phyloP scores from a whole-genome alignment of 2,329 filamentous ascomycete genomes.

The Hypoxylon sp. region DNA sequence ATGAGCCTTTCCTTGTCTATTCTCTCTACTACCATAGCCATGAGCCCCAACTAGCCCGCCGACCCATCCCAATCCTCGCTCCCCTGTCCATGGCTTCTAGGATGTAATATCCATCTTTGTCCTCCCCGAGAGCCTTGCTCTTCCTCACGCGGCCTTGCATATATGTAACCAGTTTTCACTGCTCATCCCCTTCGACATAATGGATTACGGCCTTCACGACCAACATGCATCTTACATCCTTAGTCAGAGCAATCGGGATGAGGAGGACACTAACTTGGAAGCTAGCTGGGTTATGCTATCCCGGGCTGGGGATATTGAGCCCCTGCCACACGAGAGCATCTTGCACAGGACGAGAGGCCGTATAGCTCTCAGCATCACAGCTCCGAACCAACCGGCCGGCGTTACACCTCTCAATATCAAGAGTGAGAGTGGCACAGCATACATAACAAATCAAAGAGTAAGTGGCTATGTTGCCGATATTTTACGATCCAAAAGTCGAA shows the following conservation, averaged over 20 bases:
- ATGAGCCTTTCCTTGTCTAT: slow-evolving; percentile 39
- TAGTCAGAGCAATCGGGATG: slow-evolving; percentile 49
- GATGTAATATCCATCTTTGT: slow-evolving; percentile 34
- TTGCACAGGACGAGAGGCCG: slow-evolving; percentile 82
- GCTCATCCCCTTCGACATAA: slow-evolving; percentile 33
- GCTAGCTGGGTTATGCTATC: slow-evolving; percentile 91
- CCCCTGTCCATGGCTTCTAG: slow-evolving; percentile 36
- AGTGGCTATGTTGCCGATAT: slow-evolving; percentile 43
- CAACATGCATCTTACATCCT: slow-evolving; percentile 56
- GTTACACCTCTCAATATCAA: slow-evolving; percentile 72
- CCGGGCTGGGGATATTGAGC: slow-evolving; percentile 76
- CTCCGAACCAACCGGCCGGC: slow-evolving; percentile 71
- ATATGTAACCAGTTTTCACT: slow-evolving; percentile 27
- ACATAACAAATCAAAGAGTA: slow-evolving; percentile 87
- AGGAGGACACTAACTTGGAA: slow-evolving; percentile 62
- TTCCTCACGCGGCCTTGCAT: slow-evolving; percentile 32
- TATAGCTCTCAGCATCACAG: slow-evolving; percentile 78
- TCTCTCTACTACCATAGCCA: slow-evolving; percentile 28
- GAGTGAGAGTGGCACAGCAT: slow-evolving; percentile 77
- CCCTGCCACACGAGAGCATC: slow-evolving; percentile 82
- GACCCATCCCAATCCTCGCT: slow-evolving; percentile 10
- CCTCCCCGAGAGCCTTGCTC: slow-evolving; percentile 35
- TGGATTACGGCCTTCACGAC: slow-evolving; percentile 53
- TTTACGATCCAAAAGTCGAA: slow-evolving; percentile 5
- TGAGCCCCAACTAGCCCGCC: slow-evolving; percentile 22